Percentiles rank a stretch among this genome's conserved stretches.
phyloP scores from a whole-genome alignment of 768 basidiomycete genomes.

The Butyriboletus loyo region DNA sequence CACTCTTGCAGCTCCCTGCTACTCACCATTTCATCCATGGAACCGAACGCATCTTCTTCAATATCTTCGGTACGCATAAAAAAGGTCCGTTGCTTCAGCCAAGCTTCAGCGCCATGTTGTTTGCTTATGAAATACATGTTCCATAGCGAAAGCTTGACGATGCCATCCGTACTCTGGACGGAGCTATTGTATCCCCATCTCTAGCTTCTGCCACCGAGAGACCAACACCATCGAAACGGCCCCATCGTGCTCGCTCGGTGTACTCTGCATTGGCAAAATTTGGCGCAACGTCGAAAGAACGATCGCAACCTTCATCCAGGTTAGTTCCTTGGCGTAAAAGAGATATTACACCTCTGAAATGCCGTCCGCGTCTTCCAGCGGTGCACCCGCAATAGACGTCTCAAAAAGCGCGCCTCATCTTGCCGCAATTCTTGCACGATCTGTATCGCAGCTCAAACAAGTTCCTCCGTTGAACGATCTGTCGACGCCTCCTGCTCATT shows the following conservation, averaged over 20 bases:
- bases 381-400: slow-evolving; percentile 24
- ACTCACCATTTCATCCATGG: slow-evolving; percentile 7
- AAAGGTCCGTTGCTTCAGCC: slow-evolving; percentile 36
- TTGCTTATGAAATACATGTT: not conserved
- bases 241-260: slow-evolving; percentile 53
- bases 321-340: slow-evolving; percentile 7
- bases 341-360: slow-evolving; percentile 3
- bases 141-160: slow-evolving; percentile 77
- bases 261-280: slow-evolving; percentile 82
- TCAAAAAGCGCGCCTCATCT: slow-evolving; percentile 68
- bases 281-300: slow-evolving; percentile 56
- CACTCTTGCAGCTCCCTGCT: not conserved
- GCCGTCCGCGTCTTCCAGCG: not conserved
- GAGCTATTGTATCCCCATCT: slow-evolving; percentile 47
- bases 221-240: slow-evolving; percentile 50
- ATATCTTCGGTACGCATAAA: slow-evolving; percentile 34
- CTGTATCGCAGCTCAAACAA: slow-evolving; percentile 52
- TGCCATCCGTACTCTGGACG: slow-evolving; percentile 70
- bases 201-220: slow-evolving; percentile 25
- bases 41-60: slow-evolving; percentile 10
- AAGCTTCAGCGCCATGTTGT: not conserved
- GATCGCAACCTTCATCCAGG: slow-evolving; percentile 30
- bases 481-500: slow-evolving; percentile 21
- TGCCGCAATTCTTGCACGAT: slow-evolving; percentile 66
- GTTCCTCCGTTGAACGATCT: slow-evolving; percentile 45